Conservation (phyloP, 106 monocot genomes). For the Dactylorhiza incarnata region DNA sequence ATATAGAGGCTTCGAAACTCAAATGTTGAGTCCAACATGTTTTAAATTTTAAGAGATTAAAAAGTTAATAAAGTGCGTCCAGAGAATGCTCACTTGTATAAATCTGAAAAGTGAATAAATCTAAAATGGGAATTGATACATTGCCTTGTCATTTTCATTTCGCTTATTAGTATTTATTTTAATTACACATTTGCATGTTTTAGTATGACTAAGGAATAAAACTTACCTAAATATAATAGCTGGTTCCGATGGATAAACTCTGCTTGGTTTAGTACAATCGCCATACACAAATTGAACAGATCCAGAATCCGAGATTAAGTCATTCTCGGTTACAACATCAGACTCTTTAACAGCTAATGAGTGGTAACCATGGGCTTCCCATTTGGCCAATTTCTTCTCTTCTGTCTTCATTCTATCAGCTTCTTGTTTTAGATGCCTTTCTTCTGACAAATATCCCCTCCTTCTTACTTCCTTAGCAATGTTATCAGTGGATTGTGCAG, state of each 20-base stretch:
- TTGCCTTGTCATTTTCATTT: neutral
- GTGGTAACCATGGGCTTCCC: constrained; percentile 79
- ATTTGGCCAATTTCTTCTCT: constrained; percentile 74
- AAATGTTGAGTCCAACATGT: neutral
- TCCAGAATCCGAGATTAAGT: constrained; percentile 49
- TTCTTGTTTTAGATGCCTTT: constrained; percentile 35
- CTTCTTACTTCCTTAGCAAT: constrained; percentile 22
- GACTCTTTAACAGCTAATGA: constrained; percentile 63
- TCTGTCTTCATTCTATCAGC: constrained; percentile 48
- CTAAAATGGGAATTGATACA: neutral
- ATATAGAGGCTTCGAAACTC: neutral
- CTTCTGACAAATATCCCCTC: constrained; percentile 31
- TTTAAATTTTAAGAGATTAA: neutral
- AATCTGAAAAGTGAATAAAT: neutral
- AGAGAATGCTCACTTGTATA: neutral
- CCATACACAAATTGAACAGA: constrained; percentile 85
- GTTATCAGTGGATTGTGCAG: constrained; percentile 29
- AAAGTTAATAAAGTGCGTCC: neutral
- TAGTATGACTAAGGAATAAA: neutral
- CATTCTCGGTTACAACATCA: constrained; percentile 18
- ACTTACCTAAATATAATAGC: constrained; percentile 82
- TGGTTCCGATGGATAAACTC: constrained; percentile 49
- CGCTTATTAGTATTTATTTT: neutral
- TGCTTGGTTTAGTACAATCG: constrained; percentile 84
- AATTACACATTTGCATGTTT: neutral